Evolutionary conservation across 805 yeast genomes (phyloP), one percentile per base, ranked within the genome.

Genomic region (Ascoidea rubescens): DNA sequence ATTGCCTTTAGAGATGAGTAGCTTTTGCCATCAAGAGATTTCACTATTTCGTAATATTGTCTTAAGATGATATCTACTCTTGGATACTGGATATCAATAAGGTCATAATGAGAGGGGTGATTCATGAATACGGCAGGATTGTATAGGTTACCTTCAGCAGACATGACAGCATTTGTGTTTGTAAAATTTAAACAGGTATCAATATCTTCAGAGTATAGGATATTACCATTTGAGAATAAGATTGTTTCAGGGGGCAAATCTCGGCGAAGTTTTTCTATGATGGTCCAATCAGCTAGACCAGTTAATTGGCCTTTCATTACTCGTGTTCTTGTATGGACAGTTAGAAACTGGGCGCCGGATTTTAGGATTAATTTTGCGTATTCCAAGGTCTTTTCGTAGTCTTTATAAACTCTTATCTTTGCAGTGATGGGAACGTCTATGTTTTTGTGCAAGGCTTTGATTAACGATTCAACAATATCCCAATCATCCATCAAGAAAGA

Each of bases 251-350:
- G 57, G 0, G 91, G 85, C 48, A 93, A 70, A 57, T 87, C 83
- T 32, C 89, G 95, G 53, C 93, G 72, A 46, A 93, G 63, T 62
- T 79, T 87, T 58, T 73, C 77, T 54, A 93, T 75, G 31, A 82
- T 73, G 33, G 79, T 74, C 98, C 99, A 91, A 67, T 93, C 90
- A 1, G 99, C 98, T 50, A 93, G 69, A 0, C 99, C 99, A 0
- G 99, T 91, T 54, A 79, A 77, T 65, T 91, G 98, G 5, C 99
- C 99, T 67, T 93, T 93, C 95, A 89, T 91, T 53, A 91, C 99
- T 57, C 99, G 75, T 1, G 97, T 84, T 59, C 99, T 77, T 1
- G 98, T 98, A 66, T 93, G 99, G 6, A 93, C 85, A 1, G 97
- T 89, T 45, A 93, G 70, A 65, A 91, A 87, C 67, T 90, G 96